Base-by-base conservation (phyloP, 441 rosid genomes). In the Pelargonium myrrhifolium region DNA sequence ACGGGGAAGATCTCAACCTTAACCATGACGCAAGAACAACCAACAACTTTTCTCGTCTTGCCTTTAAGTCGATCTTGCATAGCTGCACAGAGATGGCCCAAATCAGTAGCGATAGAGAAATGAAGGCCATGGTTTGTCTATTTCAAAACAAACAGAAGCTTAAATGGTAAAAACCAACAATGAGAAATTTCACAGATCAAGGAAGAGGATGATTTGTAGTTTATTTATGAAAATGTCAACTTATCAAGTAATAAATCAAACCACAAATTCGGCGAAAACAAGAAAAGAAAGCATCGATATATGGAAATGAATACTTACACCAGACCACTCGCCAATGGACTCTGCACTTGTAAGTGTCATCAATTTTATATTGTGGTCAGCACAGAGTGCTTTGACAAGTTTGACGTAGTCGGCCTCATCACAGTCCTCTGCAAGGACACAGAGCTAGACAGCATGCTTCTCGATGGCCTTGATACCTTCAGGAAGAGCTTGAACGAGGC, bases 51-150 rank as follows among this genome's bases (percentile, higher is more conserved):
- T 26, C 64, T 22, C 22, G 64, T 37, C 22, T 60, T 60, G 35
- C 64, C 64, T 60, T 60, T 37, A 60, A 60, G 18, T 60, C 64
- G 22, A 60, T 60, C 64, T 60, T 60, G 39, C 64, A 60, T n/a
- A 60, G 39, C 60, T 55, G 60, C 22, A 55, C 24, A 55, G 18
- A 22, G 20, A 18, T 10, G n/a, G 26, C 26, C 26, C 26, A 24
- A 24, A 24, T 24, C 26, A 24, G 2, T 1, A 24, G 26, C 1
- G 26, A 24, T 24, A 24, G 26, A 24, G 26, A 24, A 24, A 24
- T 24, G 26, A 24, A 24, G 26, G 2, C 2, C 26, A 24, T 1
- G 26, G 26, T 24, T 24, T 24, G 1, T 24, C 26, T 24, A 24
- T 24, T 24, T 24, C 26, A 24, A 24, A 24, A 24, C 26, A 24